phyloP scores from a whole-genome alignment of 2,329 filamentous ascomycete genomes.

The Cladophialophora bantiana region DNA sequence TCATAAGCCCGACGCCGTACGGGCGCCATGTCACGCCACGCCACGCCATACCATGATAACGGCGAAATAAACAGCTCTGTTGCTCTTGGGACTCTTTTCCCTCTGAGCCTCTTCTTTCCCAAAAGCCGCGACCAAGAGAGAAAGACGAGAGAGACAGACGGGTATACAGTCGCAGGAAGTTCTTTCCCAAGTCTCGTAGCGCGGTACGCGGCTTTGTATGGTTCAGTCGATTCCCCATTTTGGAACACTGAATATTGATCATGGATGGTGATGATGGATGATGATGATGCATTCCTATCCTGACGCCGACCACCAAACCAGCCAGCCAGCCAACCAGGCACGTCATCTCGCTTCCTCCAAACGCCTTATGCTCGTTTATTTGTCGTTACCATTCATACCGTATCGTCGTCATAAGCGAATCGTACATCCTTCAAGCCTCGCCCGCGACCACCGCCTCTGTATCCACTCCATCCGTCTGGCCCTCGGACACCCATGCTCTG shows the following conservation, averaged over 20 bases:
- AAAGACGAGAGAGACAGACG: not conserved
- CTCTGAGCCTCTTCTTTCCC: not conserved
- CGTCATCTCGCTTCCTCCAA: not conserved
- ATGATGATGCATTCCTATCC: too few species aligned
- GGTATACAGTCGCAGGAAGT: not conserved
- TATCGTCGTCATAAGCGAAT: conserved; percentile 93
- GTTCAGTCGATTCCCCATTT: too few species aligned
- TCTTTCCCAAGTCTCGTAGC: not conserved
- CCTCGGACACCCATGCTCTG: conserved; percentile 44
- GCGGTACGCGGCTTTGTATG: not conserved
- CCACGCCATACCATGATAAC: not conserved
- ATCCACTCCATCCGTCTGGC: conserved; percentile 38
- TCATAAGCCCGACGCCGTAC: not conserved
- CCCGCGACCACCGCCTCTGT: conserved; percentile 62
- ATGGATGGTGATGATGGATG: too few species aligned
- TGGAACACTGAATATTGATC: too few species aligned
- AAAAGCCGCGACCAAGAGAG: not conserved
- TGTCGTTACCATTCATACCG: conserved; percentile 58
- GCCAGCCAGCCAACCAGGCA: not conserved
- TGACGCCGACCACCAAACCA: not conserved
- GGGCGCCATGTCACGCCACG: not conserved
- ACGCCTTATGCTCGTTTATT: not conserved
- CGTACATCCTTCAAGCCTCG: conserved; percentile 85
- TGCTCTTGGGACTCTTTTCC: not conserved
- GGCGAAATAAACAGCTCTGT: not conserved